These are phyloP conservation scores for Podaxis sp. DNA, from an alignment of 768 basidiomycete genomes.

Conservation along the genomic window DNA sequence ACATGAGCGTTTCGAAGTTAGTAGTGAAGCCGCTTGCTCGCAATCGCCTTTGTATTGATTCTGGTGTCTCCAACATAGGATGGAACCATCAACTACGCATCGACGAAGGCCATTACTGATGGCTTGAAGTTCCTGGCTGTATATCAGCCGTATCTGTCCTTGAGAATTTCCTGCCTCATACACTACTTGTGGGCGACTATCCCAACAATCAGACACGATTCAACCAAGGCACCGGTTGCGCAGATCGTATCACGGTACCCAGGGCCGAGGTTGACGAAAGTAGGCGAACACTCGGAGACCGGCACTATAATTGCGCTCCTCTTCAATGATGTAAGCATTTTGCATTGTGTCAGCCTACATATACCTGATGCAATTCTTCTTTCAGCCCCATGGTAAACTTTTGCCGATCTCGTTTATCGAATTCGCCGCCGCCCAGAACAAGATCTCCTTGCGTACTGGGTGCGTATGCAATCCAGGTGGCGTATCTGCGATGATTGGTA, in stretches of 20 bases:
- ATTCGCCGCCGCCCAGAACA: slow-evolving; percentile 57
- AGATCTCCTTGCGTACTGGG: slow-evolving; percentile 76
- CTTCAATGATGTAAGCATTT: slow-evolving; percentile 55
- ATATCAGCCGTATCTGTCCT: slow-evolving; percentile 76
- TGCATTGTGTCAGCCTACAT: not conserved
- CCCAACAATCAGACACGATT: slow-evolving; percentile 56
- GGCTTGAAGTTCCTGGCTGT: slow-evolving; percentile 75
- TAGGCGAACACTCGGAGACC: slow-evolving; percentile 66
- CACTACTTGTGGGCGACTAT: slow-evolving; percentile 59
- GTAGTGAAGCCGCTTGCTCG: not conserved
- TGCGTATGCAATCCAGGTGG: slow-evolving; percentile 91
- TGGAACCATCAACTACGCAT: slow-evolving; percentile 82
- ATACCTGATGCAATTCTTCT: slow-evolving; percentile 6
- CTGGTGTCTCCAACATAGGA: slow-evolving; percentile 45
- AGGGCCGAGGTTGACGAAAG: slow-evolving; percentile 43
- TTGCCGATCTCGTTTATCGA: slow-evolving; percentile 75
- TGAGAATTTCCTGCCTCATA: slow-evolving; percentile 69
- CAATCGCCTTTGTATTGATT: not conserved
- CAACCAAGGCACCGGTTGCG: slow-evolving; percentile 55
- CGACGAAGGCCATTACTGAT: slow-evolving; percentile 72
- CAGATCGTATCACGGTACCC: slow-evolving; percentile 68
- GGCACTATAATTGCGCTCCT: slow-evolving; percentile 64
- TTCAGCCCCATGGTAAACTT: slow-evolving; percentile 62
- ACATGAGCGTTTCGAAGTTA: slow-evolving; percentile 79
- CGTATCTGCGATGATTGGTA: slow-evolving; percentile 67